Conservation (phyloP, 2,329 filamentous ascomycete genomes). For the Calonectria leucothoes region DNA sequence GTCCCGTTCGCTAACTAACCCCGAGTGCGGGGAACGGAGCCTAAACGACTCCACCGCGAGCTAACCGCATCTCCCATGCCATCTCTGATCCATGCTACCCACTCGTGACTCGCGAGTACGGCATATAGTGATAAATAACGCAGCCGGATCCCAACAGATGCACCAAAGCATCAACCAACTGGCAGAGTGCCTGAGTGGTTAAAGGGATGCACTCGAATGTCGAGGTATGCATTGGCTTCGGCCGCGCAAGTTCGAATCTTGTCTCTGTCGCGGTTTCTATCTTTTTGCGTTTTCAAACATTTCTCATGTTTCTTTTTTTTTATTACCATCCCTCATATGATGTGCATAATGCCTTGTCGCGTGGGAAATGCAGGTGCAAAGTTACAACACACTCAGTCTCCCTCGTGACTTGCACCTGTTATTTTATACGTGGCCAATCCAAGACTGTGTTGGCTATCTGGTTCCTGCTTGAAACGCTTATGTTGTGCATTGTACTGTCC, state of each 20-base stretch:
- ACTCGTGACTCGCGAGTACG: too few species aligned
- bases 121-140: neutral
- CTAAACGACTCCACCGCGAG: neutral
- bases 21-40: neutral
- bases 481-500: neutral
- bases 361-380: neutral
- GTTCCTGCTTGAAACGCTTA: neutral
- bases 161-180: neutral
- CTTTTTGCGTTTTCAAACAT: neutral
- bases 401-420: neutral
- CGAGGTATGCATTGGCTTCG: constrained; percentile 27
- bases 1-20: neutral
- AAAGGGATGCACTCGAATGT: constrained; percentile 30
- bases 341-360: neutral
- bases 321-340: neutral
- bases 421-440: neutral
- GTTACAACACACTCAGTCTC: neutral
- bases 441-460: too few species aligned
- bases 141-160: neutral
- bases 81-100: neutral
- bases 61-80: neutral
- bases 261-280: constrained; percentile 25
- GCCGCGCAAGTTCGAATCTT: constrained; percentile 36
- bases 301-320: neutral
- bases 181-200: constrained; percentile 35